Conservation (phyloP, 306 rosid species). For the Medicago ruthenica region DNA sequence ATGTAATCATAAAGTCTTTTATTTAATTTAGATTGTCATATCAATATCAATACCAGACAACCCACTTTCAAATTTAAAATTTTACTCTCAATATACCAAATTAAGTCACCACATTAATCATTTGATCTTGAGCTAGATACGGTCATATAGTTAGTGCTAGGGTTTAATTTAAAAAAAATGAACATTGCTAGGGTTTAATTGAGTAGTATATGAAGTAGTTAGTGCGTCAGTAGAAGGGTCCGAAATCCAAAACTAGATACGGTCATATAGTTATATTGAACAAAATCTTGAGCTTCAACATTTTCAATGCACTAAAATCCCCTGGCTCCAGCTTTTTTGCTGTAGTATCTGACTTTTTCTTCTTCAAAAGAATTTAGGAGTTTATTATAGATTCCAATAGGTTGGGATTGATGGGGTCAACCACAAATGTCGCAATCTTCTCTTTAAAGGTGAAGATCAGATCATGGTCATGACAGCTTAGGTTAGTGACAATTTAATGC, state of each 20-base stretch:
- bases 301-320: constrained; percentile 33
- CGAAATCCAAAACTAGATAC: constrained; percentile 36
- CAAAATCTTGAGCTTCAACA: constrained; percentile 35
- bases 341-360: constrained; percentile 29
- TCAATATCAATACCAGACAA: too few relatives aligned
- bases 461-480: constrained; percentile 50
- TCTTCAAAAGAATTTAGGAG: not conserved
- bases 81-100: too few relatives aligned
- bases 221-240: constrained; percentile 22
- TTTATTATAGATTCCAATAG: constrained; percentile 32
- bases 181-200: too few relatives aligned
- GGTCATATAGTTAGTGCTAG: too few relatives aligned
- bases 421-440: constrained; percentile 21
- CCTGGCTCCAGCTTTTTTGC: constrained; percentile 32
- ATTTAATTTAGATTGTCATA: too few relatives aligned
- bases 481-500: not conserved
- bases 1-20: too few relatives aligned
- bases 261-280: constrained; percentile 11
- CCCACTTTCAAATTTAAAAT: too few relatives aligned
- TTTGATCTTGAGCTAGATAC: constrained; percentile 7
- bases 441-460: constrained; percentile 17
- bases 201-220: not conserved
- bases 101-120: not conserved
- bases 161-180: too few relatives aligned
- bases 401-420: constrained; percentile 45